Conservation (phyloP, 257 asterid species). For the Nicotiana paniculata region DNA sequence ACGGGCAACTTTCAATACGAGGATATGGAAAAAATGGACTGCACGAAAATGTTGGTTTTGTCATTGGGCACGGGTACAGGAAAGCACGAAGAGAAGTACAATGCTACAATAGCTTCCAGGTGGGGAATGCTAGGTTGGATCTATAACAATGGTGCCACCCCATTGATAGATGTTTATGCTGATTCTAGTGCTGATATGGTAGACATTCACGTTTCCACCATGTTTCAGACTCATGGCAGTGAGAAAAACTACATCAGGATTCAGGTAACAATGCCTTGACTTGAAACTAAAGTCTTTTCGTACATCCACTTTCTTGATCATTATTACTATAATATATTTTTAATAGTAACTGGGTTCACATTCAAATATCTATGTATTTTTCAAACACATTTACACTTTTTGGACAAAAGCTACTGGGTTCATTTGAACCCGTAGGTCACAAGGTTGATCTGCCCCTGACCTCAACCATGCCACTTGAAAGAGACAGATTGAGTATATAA, state of each 20-base stretch:
- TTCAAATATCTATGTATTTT: too few relatives aligned
- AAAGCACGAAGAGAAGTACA: slow-evolving; percentile 34
- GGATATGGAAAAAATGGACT: slow-evolving; percentile 36
- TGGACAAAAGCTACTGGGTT: too few relatives aligned
- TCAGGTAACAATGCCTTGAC: slow-evolving; percentile 31
- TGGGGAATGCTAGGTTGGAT: slow-evolving; percentile 58
- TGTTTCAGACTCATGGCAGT: slow-evolving; percentile 35
- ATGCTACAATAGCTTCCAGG: slow-evolving; percentile 27
- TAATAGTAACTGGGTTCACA: too few relatives aligned
- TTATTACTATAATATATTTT: too few relatives aligned
- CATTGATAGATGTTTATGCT: slow-evolving; percentile 31
- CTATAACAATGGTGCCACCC: slow-evolving; percentile 34
- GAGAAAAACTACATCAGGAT: slow-evolving; percentile 51
- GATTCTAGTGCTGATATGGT: slow-evolving; percentile 54
- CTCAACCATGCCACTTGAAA: too few relatives aligned
- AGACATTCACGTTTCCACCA: slow-evolving; percentile 51
- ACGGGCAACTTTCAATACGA: slow-evolving; percentile 27
- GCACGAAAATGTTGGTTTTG: slow-evolving; percentile 37
- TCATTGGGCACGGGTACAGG: slow-evolving; percentile 50
- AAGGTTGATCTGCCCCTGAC: too few relatives aligned
- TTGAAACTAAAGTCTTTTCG: not conserved
- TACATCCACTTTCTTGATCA: too few relatives aligned
- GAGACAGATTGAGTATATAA: too few relatives aligned
- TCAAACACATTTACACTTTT: too few relatives aligned
- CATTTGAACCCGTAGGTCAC: too few relatives aligned